Base-by-base conservation (phyloP, 148 eudicot species). In the Beta vulgaris region DNA sequence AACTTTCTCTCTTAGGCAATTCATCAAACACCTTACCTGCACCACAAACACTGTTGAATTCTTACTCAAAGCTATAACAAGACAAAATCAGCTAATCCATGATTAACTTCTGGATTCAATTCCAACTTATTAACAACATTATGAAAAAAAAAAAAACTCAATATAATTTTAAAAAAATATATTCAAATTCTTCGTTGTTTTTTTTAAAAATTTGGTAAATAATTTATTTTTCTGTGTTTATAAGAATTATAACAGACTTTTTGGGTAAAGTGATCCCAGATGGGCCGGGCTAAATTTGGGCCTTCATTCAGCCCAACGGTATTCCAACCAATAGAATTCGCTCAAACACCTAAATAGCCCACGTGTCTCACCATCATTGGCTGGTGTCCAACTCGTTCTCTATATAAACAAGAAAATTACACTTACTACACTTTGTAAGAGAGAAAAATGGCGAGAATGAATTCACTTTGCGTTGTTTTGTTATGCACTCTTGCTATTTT, bases 361-460 rank as follows among this genome's bases (percentile, higher is more conserved):
- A 76, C 80, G 77, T 76, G 83, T 21, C 73, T 8, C 0, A 1
- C 1, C 0, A 0, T 59, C 25, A 76, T 72, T 80, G 73, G 83
- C 54, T 21, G 16, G 25, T 36, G 28, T 29, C 48, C 35, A 16
- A 19, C 35, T 40, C 19, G 15, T 28, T 35, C 21, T 60, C 3
- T 28, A 34, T 7, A 64, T 46, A 35, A n/a, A 69, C 12, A 49
- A 10, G 9, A 7, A 13, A 23, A n/a, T 4, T 28, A 65, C 35
- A 28, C 9, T 21, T 13, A 14, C 18, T 18, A 4, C 28, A 12
- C 36, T 1, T 7, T 14, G 18, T 13, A 8, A 80, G 58, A 81
- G 49, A 51, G 67, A 85, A 11, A 82, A 68, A 82, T 86, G 86
- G 87, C 83, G 43, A 76, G 76, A 78, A 80, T 78, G 73, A 81